phyloP scores from a whole-genome alignment of 768 basidiomycete genomes.

The Boletus patriciae region DNA sequence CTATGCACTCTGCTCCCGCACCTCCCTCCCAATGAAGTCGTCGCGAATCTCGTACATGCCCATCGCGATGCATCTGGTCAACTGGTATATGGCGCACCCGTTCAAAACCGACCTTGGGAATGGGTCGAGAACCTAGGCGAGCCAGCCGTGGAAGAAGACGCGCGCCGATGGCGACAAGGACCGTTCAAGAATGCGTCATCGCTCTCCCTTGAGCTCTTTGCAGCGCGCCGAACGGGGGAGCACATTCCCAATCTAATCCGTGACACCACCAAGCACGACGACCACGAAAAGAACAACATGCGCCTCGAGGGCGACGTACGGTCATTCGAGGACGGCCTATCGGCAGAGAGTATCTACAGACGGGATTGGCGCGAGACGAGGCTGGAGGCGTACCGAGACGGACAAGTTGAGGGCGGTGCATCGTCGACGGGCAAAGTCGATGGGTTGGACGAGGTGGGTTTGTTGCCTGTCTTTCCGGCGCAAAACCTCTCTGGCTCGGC shows the following conservation, averaged over 20 bases:
- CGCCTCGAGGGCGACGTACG: conserved; percentile 46
- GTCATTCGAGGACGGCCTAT: conserved; percentile 65
- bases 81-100: conserved; percentile 47
- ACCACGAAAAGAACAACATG: conserved; percentile 12
- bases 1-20: conserved; percentile 59
- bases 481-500: conserved; percentile 17
- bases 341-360: conserved; percentile 62
- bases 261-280: conserved; percentile 17
- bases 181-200: conserved; percentile 67
- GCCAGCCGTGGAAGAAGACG: conserved; percentile 42
- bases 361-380: conserved; percentile 80
- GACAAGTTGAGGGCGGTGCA: conserved; percentile 10
- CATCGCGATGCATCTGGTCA: conserved; percentile 56
- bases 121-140: conserved; percentile 77
- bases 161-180: conserved; percentile 42
- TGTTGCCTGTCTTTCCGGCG: conserved; percentile 25
- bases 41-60: conserved; percentile 58
- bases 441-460: conserved; percentile 31
- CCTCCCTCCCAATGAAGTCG: conserved; percentile 48
- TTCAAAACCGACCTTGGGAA: conserved; percentile 81
- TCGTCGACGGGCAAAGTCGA: conserved; percentile 18
- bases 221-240: conserved; percentile 64
- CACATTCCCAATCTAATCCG: conserved; percentile 26
- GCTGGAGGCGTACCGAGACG: conserved; percentile 28
- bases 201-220: conserved; percentile 71